Evolutionary conservation across 495 filamentous ascomycete genomes (phyloP), one percentile per base, ranked within the genome.

Genomic region (Lepidopterella palustris): DNA sequence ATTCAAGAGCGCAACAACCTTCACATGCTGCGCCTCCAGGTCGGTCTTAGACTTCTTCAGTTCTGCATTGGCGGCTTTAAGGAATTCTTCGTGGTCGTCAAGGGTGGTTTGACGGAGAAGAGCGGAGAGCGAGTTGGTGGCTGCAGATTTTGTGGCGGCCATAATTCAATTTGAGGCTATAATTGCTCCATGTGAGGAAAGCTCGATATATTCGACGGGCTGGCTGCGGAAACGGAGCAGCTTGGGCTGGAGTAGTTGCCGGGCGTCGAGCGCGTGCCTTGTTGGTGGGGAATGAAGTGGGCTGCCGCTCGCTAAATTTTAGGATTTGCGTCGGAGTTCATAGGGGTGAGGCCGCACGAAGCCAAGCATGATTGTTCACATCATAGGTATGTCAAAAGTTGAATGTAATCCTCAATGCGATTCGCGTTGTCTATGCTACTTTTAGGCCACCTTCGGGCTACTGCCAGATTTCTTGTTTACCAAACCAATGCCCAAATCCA

Each of bases 1-100:
- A 70, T 95, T 95, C 53, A 97, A 74, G 32, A 99, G 80, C 10
- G 93, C 91, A 35, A 97, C 87, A 9, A 85, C 79, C 62, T 89
- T 90, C 32, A 86, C 85, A 70, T 87, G 87, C 45, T 88, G 88
- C 5, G 88, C 86, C 24, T 85, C 78, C 26, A 79, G 49, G 61
- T 92, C 84, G 45, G 70, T 74, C 67, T 83, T 85, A 2, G 80
- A 81, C 25, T 80, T 79, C 69, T 81, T 82, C 32, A 93, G 77
- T 3, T 79, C 76, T 32, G 79, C 79, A 72, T 93, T 88, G 68
- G 86, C 84, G 48, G 88, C 83, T 62, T 80, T 80, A 13, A 92
- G 77, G 31, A 88, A 73, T 68, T 87, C 80, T 35, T 87, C 84
- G 70, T 89, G 86, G 74, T 92, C 86, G 63, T 87, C 86, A 68